Base-by-base conservation (phyloP, 1,284 basidiomycete species). In the Phellinidium pouzarii region DNA sequence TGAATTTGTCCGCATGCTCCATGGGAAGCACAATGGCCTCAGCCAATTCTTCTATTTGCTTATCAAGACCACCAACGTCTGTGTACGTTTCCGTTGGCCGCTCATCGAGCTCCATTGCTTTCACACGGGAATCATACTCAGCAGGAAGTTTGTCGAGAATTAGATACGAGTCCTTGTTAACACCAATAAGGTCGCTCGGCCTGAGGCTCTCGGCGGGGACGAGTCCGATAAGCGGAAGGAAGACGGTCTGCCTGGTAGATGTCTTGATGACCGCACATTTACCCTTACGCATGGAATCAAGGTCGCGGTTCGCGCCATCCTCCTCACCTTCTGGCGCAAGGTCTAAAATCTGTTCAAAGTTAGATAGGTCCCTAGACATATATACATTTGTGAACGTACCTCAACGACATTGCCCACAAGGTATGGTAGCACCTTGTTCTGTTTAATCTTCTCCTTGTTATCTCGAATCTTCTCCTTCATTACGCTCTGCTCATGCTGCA, bases 231-330 rank as follows among this genome's bases (percentile, higher is more conserved):
- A 99, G 82, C 6, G 96, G 95, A 19, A 99, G 81, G 76, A 99
- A 99, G 50, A 99, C 94, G 40, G 96, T 99, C 75, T 94, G 92
- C 56, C 96, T 85, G 4, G 95, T 99, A 0, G 92, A 94, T 1
- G 95, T 99, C 74, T 98, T 99, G 76, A 99, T 94, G 49, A 98
- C 95, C 4, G 95, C 96, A 63, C 93, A 97, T 76, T 98, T 97
- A 41, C 94, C 91, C 71, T 93, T 94, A 60, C 93, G 88, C 75
- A 91, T 89, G 17, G 90, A 90, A 66, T 97, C 91, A 50, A 95
- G 74, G 67, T 98, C 95, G 61, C 91, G 87, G 61, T 92, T 91
- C 17, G 94, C 93, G 44, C 94, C 94, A 55, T 94, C 91, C 64
- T 95, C 92, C 68, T 94, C 88, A 51, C 82, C 84, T 66, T 94